Base-by-base conservation (phyloP, 495 filamentous ascomycete genomes). In the Aspergillus funiculosus region DNA sequence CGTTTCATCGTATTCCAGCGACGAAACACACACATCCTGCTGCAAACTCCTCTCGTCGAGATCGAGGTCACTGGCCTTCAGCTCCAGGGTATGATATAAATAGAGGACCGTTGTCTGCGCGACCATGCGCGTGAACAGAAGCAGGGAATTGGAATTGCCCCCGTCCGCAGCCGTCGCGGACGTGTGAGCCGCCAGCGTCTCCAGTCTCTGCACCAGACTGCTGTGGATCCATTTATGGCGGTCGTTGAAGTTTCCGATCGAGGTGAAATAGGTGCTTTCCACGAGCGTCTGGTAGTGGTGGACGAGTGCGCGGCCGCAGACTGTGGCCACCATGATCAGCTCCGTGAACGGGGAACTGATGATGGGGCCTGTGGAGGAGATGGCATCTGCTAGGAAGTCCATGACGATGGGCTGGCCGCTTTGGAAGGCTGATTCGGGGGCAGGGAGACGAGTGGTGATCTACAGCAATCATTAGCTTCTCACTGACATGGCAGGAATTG, bases 391-490 rank as follows among this genome's bases (percentile, higher is more conserved):
- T 1, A 78, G 48, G 26, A 73, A 74, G 11, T 49, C 59, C 26
- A 57, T 65, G 14, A 58, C 59, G 31, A 66, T 56, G 2, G 66
- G 67, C 42, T 71, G 59, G 7, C 60, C 64, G 39, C 54, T 64
- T 51, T 77, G 71, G 31, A 76, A 78, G 19, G 68, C 60, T 1
- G 46, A 24, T 22, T 77, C 75, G 0, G 67, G 66, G 2, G 65
- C 65, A 7, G 74, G 73, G 5, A 78, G 68, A 4, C 72, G 67
- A 3, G 67, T 58, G 11, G 34, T 25, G n/a, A 55, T 57, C 56
- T 54, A 17, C 2, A 6, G 20, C 17, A 8, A 11, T 37, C 22
- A 37, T 17, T 37, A 6, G 6, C n/a, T n/a, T n/a, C n/a, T 10
- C 8, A 9, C 1, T 21, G 11, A 9, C 15, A 21, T 21, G 1